Evolutionary conservation across 345 rosid genomes (phyloP).

Genomic region (Aegle marmelos): DNA sequence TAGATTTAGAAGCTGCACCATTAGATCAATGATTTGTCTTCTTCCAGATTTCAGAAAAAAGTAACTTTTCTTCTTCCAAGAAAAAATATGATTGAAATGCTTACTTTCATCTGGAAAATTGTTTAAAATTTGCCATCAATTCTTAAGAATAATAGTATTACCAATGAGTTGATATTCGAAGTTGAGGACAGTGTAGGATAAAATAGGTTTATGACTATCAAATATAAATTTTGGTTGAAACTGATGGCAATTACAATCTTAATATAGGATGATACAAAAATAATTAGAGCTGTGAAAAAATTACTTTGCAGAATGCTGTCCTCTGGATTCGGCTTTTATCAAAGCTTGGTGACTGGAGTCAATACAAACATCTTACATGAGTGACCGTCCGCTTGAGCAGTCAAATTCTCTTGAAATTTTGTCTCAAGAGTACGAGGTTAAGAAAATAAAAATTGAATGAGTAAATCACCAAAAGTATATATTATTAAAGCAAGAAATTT

Average conservation of each 20-base stretch:
- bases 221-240: background rate
- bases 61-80: too few species aligned
- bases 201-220: background rate
- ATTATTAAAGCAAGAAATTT: background rate
- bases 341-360: background rate
- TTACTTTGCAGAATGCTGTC: background rate
- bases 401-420: constrained; percentile 5
- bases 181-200: background rate
- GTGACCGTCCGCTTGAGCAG: background rate
- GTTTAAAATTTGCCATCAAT: background rate
- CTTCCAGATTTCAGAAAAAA: background rate
- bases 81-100: too few species aligned
- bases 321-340: background rate
- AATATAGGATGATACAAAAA: background rate
- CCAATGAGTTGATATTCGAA: background rate
- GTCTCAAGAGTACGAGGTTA: background rate
- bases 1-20: background rate
- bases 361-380: constrained; percentile 1
- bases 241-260: background rate
- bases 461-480: background rate
- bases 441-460: background rate
- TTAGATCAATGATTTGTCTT: background rate
- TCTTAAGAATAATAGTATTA: background rate
- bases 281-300: background rate
- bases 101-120: background rate